These are phyloP conservation scores for Boechera stricta DNA, from an alignment of 345 rosid genomes.

Conservation along the genomic window DNA sequence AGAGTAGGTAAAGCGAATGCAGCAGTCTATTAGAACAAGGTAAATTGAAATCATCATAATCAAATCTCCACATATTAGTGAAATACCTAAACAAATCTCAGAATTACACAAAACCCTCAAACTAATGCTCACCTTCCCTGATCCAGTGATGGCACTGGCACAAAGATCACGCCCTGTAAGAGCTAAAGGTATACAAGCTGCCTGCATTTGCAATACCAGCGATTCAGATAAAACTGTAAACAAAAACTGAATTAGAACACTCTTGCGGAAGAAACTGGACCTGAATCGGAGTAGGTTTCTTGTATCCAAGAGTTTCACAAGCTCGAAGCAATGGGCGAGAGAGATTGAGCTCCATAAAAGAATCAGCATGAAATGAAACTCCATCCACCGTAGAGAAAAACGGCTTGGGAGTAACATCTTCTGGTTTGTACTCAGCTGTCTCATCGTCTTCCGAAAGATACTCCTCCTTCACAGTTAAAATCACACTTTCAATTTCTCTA, in stretches of 20 bases:
- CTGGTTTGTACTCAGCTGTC: conserved; percentile 47
- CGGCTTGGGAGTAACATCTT: conserved; percentile 52
- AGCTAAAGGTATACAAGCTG: conserved; percentile 91
- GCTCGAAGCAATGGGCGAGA: conserved; percentile 94
- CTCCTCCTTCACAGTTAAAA: conserved; percentile 59
- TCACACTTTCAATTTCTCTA: conserved; percentile 7
- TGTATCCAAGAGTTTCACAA: conserved; percentile 87
- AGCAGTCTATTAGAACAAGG: conserved; percentile 68
- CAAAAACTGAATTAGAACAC: background rate
- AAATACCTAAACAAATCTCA: conserved; percentile 5
- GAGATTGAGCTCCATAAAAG: conserved; percentile 88
- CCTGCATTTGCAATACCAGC: conserved; percentile 51
- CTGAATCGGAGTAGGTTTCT: conserved; percentile 96
- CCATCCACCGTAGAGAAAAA: conserved; percentile 76
- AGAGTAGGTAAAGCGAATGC: conserved; percentile 89
- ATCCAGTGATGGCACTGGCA: conserved; percentile 97
- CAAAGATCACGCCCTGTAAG: conserved; percentile 94
- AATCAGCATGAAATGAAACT: conserved; percentile 78
- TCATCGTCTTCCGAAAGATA: conserved; percentile 71
- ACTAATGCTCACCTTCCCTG: conserved; percentile 74
- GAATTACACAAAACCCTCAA: background rate
- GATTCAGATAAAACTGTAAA: conserved; percentile 3
- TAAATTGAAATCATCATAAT: conserved; percentile 22
- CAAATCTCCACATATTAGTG: background rate
- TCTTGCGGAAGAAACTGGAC: conserved; percentile 45